These are phyloP conservation scores for Lepidium sativum DNA, from an alignment of 345 rosid species.

Conservation along the genomic window DNA sequence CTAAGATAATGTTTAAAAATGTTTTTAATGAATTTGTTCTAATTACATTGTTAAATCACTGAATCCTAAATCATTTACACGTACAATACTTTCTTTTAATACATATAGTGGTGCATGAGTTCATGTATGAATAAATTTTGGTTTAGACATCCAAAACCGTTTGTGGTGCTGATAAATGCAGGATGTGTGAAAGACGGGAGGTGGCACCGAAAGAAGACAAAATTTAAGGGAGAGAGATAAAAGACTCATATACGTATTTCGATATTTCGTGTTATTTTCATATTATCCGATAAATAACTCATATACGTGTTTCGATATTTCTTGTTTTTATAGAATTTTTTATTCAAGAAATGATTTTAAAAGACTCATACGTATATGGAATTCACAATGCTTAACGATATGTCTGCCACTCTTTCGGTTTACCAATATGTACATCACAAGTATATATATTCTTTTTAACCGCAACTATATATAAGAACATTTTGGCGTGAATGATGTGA, in stretches of 20 bases:
- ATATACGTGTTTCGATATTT: neutral
- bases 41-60: neutral
- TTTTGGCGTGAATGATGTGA: neutral
- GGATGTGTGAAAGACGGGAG: conserved; percentile 16
- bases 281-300: conserved; percentile 7
- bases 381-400: neutral
- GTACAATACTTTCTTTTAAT: neutral
- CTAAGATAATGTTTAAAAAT: neutral
- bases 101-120: neutral
- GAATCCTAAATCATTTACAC: neutral
- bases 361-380: no score
- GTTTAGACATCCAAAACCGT: conserved; percentile 14
- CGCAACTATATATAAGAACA: no score
- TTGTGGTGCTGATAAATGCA: conserved; percentile 31
- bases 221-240: neutral
- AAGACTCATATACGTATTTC: neutral
- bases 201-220: conserved; percentile 35
- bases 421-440: neutral
- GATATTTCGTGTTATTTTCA: neutral
- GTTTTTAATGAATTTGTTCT: neutral
- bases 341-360: neutral
- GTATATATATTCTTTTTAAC: neutral
- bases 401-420: neutral
- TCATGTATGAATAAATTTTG: neutral
- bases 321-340: neutral